Base-by-base conservation (phyloP, 1,284 basidiomycete species). In the Microbotryum intermedium region DNA sequence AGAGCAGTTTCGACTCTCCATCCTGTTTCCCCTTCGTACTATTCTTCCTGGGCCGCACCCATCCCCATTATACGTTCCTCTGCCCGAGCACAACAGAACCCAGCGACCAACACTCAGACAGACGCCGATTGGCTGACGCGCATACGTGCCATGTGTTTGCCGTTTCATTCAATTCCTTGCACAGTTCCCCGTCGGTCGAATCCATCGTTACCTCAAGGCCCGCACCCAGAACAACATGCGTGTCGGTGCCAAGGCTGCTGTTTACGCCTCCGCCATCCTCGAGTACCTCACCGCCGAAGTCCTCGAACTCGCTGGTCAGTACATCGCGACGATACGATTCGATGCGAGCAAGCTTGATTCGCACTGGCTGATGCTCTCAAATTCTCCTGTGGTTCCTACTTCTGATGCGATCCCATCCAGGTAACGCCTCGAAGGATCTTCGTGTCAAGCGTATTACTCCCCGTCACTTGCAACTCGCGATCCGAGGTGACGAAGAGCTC, bases 381-480 rank as follows among this genome's bases (percentile, higher is more conserved):
- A 42, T 18, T 20, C 10, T 42, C n/a, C n/a, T n/a, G n/a, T n/a
- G n/a, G n/a, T n/a, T n/a, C n/a, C n/a, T n/a, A n/a, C n/a, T n/a
- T n/a, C n/a, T 39, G 3, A 9, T 16, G 10, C 21, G 13, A 20
- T 9, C 2, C 1, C 18, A 20, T 16, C 3, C 49, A 90, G 93
- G 93, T 47, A 97, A 97, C 76, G 93, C 93, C 26, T 93, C 92
- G 11, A 95, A 95, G 74, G 93, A 97, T 78, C 81, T 97, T 44
- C 84, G 87, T 57, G 90, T 95, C 49, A 97, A 97, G 78, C 89
- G 94, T 75, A 95, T 97, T 75, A 95, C 90, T 0, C 93, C 93
- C 23, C 87, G 90, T 68, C 90, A 93, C 76, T 76, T 93, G 69
- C 90, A 93, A 75, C 82, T 92, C 29, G 90, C 93, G 39, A 97